These are phyloP conservation scores for Solanum pinnatisectum DNA, from an alignment of 257 asterid genomes.

Conservation along the genomic window DNA sequence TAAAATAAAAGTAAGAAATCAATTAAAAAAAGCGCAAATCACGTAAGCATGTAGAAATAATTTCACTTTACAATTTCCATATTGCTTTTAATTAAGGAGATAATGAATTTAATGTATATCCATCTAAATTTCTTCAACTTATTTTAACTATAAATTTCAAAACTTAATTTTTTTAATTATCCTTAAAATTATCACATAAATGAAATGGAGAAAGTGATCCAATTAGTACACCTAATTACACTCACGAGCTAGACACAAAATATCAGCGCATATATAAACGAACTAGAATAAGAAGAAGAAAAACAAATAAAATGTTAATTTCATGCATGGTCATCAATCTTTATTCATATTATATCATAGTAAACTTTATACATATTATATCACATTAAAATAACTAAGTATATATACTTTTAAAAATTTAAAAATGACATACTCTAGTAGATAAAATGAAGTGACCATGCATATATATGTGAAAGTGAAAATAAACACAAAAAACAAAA, in stretches of 20 bases:
- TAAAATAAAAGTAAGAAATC: too few species aligned
- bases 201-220: not conserved
- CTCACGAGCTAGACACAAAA: not conserved
- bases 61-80: too few species aligned
- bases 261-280: not conserved
- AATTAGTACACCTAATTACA: not conserved
- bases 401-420: not conserved
- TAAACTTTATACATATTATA: not conserved
- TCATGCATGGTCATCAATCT: not conserved
- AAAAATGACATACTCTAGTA: not conserved
- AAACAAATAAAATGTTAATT: not conserved
- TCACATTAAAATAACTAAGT: not conserved
- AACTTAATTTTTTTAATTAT: too few species aligned
- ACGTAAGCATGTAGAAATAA: too few species aligned
- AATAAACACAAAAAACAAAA: not conserved
- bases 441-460: not conserved
- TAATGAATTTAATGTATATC: too few species aligned
- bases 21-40: too few species aligned
- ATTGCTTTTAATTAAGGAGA: too few species aligned
- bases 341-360: too few species aligned
- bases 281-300: not conserved
- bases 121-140: too few species aligned
- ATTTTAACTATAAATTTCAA: too few species aligned
- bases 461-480: not conserved
- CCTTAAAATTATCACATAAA: too few species aligned